Percentiles rank a stretch among this genome's conserved stretches.
phyloP scores from a whole-genome alignment of 2,329 filamentous ascomycete species.

The Xylariaceae sp. region DNA sequence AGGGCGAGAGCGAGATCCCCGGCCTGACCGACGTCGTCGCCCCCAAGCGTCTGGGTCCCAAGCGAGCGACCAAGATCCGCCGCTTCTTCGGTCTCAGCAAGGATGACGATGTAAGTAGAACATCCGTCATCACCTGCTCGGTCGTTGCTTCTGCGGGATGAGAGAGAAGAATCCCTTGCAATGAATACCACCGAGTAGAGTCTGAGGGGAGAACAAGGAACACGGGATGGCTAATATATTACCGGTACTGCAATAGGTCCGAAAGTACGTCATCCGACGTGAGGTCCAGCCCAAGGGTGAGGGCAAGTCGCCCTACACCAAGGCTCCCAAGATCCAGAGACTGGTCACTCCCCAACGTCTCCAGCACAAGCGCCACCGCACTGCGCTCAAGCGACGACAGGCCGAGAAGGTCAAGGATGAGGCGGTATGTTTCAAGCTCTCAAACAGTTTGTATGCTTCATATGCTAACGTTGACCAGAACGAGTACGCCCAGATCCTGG shows the following conservation, averaged over 20 bases:
- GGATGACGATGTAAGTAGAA: slow-evolving; percentile 98
- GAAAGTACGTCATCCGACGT: slow-evolving; percentile 99
- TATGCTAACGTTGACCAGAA: slow-evolving; percentile 62
- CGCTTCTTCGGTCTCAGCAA: slow-evolving; percentile 99
- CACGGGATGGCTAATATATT: slow-evolving; percentile 42
- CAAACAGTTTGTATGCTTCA: neutral
- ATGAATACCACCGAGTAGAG: slow-evolving; percentile 51
- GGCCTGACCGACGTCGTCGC: slow-evolving; percentile 96
- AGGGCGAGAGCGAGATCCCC: slow-evolving; percentile 91
- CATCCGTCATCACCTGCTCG: slow-evolving; percentile 73
- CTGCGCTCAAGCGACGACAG: slow-evolving; percentile 97
- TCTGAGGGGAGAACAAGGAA: slow-evolving; percentile 36
- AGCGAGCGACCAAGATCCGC: slow-evolving; percentile 99
- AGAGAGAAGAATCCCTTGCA: slow-evolving; percentile 46
- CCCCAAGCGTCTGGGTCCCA: slow-evolving; percentile 99
- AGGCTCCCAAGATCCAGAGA: slow-evolving; percentile 99
- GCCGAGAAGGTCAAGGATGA: slow-evolving; percentile 98
- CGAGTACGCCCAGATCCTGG: slow-evolving; percentile 94
- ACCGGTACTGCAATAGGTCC: slow-evolving; percentile 65
- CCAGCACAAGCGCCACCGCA: slow-evolving; percentile 98
- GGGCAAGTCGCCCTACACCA: slow-evolving; percentile 98
- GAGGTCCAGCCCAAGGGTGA: slow-evolving; percentile 97
- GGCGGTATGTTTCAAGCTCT: slow-evolving; percentile 71
- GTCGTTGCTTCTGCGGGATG: slow-evolving; percentile 47
- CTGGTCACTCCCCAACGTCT: slow-evolving; percentile 99